A percentile compares a stretch with the other conserved stretches of the same genome.
Conservation (phyloP, 805 yeast genomes). For the Ogataea philodendri region DNA sequence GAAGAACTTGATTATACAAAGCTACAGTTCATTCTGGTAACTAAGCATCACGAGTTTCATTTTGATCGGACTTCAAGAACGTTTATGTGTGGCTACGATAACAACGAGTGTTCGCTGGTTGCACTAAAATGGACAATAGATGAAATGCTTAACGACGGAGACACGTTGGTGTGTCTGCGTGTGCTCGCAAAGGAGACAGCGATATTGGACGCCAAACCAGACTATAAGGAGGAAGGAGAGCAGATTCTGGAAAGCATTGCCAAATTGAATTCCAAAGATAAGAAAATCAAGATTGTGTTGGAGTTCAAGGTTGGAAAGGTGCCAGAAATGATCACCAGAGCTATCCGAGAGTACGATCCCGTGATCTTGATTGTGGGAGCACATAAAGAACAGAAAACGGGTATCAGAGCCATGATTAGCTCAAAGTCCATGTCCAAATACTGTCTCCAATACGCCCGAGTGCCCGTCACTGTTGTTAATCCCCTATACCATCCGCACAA, state of each 20-base stretch:
- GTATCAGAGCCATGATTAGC: conserved; percentile 37
- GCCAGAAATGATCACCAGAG: conserved; percentile 38
- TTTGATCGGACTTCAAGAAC: conserved; percentile 41
- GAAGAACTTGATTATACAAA: conserved; percentile 29
- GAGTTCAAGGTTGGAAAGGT: conserved; percentile 46
- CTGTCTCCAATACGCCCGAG: conserved; percentile 44
- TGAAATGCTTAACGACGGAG: conserved; percentile 44
- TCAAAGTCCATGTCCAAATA: conserved; percentile 48
- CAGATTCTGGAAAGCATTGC: conserved; percentile 33
- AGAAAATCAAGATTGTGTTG: conserved; percentile 40
- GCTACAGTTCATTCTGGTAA: conserved; percentile 37
- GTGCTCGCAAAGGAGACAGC: conserved; percentile 38
- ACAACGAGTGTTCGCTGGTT: conserved; percentile 39
- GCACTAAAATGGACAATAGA: conserved; percentile 47
- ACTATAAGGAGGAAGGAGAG: conserved; percentile 37
- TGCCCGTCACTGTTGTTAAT: conserved; percentile 46
- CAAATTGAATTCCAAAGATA: conserved; percentile 34
- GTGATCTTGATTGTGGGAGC: conserved; percentile 46
- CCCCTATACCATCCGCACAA: conserved; percentile 29
- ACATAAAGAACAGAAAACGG: conserved; percentile 36
- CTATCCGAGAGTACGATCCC: conserved; percentile 46
- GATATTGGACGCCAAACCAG: conserved; percentile 19
- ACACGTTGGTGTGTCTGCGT: conserved; percentile 43
- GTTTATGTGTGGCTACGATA: conserved; percentile 43
- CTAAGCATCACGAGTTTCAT: conserved; percentile 37